These are phyloP conservation scores for Aciculoconidium aculeatum DNA, from an alignment of 805 yeast species.

Conservation along the genomic window DNA sequence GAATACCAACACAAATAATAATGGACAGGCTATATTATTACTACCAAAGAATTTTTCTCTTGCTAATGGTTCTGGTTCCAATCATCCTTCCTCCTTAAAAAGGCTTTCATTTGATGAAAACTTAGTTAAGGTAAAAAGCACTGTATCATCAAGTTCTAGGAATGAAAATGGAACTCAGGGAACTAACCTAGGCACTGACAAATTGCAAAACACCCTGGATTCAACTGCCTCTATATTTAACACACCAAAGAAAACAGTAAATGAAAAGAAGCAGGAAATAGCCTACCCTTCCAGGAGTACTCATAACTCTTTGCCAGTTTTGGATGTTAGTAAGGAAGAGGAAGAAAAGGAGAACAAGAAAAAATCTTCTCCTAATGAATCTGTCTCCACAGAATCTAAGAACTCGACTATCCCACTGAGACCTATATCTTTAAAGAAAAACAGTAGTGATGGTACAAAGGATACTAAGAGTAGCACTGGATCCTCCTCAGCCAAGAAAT, in stretches of 20 bases:
- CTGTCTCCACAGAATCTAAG: no score
- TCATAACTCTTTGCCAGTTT: background rate
- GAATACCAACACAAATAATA: constrained; percentile 9
- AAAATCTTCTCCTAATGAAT: constrained; percentile 2
- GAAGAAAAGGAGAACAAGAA: constrained; percentile 1
- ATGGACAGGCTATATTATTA: constrained; percentile 42
- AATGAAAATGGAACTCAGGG: no score
- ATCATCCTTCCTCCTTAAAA: constrained; percentile 13
- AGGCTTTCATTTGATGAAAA: constrained; percentile 22
- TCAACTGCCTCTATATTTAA: no score
- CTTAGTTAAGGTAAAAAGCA: constrained; percentile 4
- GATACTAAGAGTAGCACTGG: background rate
- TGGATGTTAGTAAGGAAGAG: no score
- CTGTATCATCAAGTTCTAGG: constrained; percentile 1
- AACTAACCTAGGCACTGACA: no score
- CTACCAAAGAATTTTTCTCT: constrained; percentile 44
- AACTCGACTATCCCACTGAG: no score
- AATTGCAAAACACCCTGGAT: no score
- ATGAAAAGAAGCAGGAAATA: no score
- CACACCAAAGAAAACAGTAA: no score
- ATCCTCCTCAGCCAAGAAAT: no score
- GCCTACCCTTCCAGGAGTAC: constrained; percentile 1
- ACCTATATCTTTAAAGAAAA: no score
- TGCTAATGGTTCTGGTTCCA: constrained; percentile 14
- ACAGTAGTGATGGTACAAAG: no score